phyloP scores from a whole-genome alignment of 2,329 filamentous ascomycete species.

The Cladosporium sp. region DNA sequence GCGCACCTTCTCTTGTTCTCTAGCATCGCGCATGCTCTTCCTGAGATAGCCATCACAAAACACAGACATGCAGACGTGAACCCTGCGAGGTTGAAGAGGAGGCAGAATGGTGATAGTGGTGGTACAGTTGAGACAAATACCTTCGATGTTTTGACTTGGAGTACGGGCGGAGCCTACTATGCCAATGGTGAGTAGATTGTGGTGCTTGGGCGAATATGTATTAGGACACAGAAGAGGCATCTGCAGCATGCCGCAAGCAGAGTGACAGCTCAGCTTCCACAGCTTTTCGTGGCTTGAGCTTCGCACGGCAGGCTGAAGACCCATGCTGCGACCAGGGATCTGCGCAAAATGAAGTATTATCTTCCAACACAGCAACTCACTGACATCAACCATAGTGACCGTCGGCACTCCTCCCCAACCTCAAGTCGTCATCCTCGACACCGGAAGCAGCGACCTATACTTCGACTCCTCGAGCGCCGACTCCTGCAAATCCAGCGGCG shows the following conservation, averaged over 20 bases:
- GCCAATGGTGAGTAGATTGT: slow-evolving; percentile 24
- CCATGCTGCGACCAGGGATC: too few relatives aligned
- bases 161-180: slow-evolving; percentile 31
- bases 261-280: background rate
- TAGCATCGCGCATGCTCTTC: slow-evolving; percentile 20
- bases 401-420: slow-evolving; percentile 31
- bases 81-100: slow-evolving; percentile 14
- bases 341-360: too few relatives aligned
- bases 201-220: background rate
- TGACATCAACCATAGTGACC: slow-evolving; percentile 18
- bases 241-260: too few relatives aligned
- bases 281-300: too few relatives aligned
- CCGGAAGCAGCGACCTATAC: slow-evolving; percentile 32
- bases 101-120: slow-evolving; percentile 9
- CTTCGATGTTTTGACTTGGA: slow-evolving; percentile 29
- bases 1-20: background rate
- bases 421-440: slow-evolving; percentile 31
- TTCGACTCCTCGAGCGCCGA: slow-evolving; percentile 25
- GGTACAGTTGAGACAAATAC: slow-evolving; percentile 26
- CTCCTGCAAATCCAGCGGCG: slow-evolving; percentile 20
- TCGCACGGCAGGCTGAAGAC: too few relatives aligned
- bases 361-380: background rate
- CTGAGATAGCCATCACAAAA: slow-evolving; percentile 25
- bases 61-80: slow-evolving; percentile 20
- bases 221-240: background rate